These are phyloP conservation scores for Suhomyces canberraensis DNA, from an alignment of 805 yeast species.

Conservation along the genomic window DNA sequence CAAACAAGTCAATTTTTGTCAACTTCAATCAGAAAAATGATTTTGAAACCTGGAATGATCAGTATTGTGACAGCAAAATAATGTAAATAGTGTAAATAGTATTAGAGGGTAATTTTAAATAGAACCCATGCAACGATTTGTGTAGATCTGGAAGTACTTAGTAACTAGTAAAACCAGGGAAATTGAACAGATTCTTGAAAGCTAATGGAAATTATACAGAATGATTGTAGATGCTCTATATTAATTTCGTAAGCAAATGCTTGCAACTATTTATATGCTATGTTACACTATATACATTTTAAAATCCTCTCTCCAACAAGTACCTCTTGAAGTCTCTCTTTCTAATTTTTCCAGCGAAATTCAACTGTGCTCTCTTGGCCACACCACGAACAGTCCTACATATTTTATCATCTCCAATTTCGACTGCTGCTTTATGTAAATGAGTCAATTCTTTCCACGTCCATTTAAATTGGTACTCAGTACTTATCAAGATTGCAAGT, in stretches of 20 bases:
- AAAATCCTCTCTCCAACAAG: slow-evolving; percentile 31
- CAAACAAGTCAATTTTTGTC: slow-evolving; percentile 1
- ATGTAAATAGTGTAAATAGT: slow-evolving; percentile 7
- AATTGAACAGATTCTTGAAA: too few species aligned
- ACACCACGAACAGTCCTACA: slow-evolving; percentile 32
- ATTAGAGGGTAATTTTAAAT: slow-evolving; percentile 2
- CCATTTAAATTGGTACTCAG: slow-evolving; percentile 73
- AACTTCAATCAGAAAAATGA: slow-evolving; percentile 49
- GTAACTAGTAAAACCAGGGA: too few species aligned
- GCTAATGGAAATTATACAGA: too few species aligned
- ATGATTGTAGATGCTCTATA: neutral
- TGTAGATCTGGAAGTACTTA: too few species aligned
- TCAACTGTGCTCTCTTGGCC: slow-evolving; percentile 33
- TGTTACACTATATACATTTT: slow-evolving; percentile 10
- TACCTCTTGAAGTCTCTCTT: slow-evolving; percentile 32
- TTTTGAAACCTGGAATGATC: slow-evolving; percentile 50
- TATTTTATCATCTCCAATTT: slow-evolving; percentile 28
- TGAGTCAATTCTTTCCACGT: slow-evolving; percentile 36
- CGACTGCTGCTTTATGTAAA: slow-evolving; percentile 28
- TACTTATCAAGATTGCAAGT: slow-evolving; percentile 59
- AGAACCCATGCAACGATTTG: neutral
- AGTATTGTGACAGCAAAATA: slow-evolving; percentile 36
- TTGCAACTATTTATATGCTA: slow-evolving; percentile 3
- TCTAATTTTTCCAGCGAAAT: slow-evolving; percentile 38
- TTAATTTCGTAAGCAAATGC: neutral